phyloP scores from a whole-genome alignment of 495 filamentous ascomycete species.

The Recurvomyces mirabilis region DNA sequence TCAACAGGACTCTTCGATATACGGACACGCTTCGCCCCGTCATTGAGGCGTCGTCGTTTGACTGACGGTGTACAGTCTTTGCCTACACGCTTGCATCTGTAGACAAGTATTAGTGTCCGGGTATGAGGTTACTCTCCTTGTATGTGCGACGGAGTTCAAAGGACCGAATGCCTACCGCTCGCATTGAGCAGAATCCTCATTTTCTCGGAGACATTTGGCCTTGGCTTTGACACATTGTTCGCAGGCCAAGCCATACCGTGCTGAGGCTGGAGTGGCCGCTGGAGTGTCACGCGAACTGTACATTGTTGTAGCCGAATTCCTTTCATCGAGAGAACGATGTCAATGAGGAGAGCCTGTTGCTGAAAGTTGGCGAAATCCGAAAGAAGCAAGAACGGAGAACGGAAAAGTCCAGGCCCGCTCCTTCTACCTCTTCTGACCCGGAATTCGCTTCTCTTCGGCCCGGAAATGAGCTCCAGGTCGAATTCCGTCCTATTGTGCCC shows the following conservation, averaged over 20 bases:
- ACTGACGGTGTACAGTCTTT: constrained; percentile 3
- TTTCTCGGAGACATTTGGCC: background rate
- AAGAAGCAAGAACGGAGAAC: too few relatives aligned
- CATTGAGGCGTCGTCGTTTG: constrained; percentile 1
- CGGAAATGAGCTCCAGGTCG: too few relatives aligned
- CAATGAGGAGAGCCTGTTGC: background rate
- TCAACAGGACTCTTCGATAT: too few relatives aligned
- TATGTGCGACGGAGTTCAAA: background rate
- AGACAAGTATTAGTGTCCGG: background rate
- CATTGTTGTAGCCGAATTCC: too few relatives aligned
- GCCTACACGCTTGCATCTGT: constrained; percentile 6
- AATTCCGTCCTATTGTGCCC: too few relatives aligned
- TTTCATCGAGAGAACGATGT: background rate
- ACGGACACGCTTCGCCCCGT: background rate
- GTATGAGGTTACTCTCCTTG: background rate
- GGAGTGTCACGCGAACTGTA: too few relatives aligned
- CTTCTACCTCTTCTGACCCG: too few relatives aligned
- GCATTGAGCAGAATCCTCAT: background rate
- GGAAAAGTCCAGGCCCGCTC: too few relatives aligned
- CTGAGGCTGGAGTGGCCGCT: background rate
- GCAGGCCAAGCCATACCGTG: background rate
- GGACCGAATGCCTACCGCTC: constrained; percentile 1
- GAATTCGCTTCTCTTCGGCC: too few relatives aligned
- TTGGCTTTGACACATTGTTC: constrained; percentile 1
- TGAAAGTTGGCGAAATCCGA: background rate